Evolutionary conservation across 2,329 filamentous ascomycete species (phyloP).

Genomic region (Neocatenulostroma microsporum): DNA sequence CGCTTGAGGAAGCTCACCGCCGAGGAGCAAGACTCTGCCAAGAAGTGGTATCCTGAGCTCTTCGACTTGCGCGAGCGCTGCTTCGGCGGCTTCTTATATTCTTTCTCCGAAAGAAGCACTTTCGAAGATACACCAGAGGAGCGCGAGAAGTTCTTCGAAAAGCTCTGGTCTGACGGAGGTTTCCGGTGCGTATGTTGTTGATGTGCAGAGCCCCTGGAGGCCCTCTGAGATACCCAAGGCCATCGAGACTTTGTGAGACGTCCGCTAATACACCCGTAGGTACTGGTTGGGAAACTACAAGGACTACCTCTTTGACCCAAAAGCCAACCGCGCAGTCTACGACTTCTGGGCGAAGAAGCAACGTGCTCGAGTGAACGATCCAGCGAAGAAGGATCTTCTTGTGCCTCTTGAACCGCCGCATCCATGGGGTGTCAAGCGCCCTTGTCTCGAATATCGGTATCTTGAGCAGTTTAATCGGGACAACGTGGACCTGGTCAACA

Average conservation of each 20-base stretch:
- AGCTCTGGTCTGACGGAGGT: constrained; percentile 32
- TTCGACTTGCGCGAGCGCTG: constrained; percentile 47
- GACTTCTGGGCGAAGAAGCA: constrained; percentile 41
- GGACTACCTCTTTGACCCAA: constrained; percentile 25
- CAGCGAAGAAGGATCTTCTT: constrained; percentile 36
- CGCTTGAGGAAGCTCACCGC: constrained; percentile 42
- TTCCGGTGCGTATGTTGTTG: constrained; percentile 23
- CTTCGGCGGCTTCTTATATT: constrained; percentile 54
- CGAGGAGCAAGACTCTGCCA: constrained; percentile 44
- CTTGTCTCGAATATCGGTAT: constrained; percentile 38
- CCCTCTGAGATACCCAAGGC: constrained; percentile 25
- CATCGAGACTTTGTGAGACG: background rate
- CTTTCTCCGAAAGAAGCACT: constrained; percentile 47
- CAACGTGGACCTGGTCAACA: constrained; percentile 36
- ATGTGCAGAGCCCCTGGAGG: constrained; percentile 4
- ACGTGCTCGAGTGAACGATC: constrained; percentile 34
- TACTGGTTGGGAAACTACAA: constrained; percentile 26
- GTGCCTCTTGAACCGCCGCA: constrained; percentile 36
- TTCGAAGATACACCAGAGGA: constrained; percentile 39
- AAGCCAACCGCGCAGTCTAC: constrained; percentile 36
- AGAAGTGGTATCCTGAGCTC: constrained; percentile 38
- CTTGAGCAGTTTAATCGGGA: constrained; percentile 36
- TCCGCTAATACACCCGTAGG: background rate
- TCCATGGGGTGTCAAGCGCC: constrained; percentile 39
- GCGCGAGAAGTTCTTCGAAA: constrained; percentile 36